A percentile compares a stretch with the other conserved stretches of the same genome.
phyloP scores from a whole-genome alignment of 169 alveolate species.

The Plasmodium fragile region DNA sequence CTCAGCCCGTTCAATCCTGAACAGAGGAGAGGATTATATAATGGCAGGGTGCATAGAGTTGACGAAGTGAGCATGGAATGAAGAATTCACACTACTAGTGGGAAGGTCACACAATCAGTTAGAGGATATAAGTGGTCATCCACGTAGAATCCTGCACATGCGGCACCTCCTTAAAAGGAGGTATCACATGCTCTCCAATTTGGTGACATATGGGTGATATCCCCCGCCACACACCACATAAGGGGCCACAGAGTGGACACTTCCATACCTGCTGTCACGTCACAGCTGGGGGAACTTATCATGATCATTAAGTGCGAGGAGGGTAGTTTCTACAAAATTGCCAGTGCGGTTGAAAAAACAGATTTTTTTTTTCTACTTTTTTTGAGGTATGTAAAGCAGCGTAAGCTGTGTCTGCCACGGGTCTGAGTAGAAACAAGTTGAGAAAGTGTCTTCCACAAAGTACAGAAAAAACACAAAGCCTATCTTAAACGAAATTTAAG shows the following conservation, averaged over 20 bases:
- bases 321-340: neutral
- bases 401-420: neutral
- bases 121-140: neutral
- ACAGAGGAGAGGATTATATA: neutral
- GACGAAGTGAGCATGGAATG: neutral
- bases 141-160: neutral
- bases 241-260: neutral
- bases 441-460: neutral
- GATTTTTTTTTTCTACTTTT: neutral
- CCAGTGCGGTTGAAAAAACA: neutral
- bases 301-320: conserved; percentile 6
- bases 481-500: neutral
- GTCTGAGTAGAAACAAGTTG: neutral
- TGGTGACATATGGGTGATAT: neutral
- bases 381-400: neutral
- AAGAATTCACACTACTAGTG: neutral
- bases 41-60: neutral
- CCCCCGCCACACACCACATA: neutral
- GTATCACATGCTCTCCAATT: neutral
- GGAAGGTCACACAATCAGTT: neutral
- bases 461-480: neutral
- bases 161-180: neutral
- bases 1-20: conserved; percentile 24
- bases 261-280: conserved; percentile 22
- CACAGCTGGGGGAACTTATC: conserved; percentile 12